Evolutionary conservation across 495 filamentous ascomycete genomes (phyloP).

Genomic region (Daldinia loculata): DNA sequence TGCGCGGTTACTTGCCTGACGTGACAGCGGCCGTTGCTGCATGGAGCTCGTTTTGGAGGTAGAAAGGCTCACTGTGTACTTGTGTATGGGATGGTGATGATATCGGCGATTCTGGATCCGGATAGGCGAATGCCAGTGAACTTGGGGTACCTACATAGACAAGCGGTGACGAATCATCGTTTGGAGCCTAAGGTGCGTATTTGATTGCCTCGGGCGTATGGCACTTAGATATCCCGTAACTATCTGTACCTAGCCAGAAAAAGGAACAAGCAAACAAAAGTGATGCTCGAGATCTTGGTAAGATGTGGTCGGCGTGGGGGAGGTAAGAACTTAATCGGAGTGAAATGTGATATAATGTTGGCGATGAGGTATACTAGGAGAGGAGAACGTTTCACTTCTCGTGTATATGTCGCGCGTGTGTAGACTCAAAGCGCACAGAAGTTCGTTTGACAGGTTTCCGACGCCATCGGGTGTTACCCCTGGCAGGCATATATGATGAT

Average conservation of each 20-base stretch:
- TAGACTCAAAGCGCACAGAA: constrained; percentile 6
- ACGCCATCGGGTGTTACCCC: constrained; percentile 41
- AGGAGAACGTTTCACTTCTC: constrained; percentile 3
- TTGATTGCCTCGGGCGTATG: constrained; percentile 11
- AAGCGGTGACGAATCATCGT: constrained; percentile 16
- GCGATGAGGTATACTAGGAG: background rate
- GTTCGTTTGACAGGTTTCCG: constrained; percentile 36
- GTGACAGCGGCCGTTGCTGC: constrained; percentile 41
- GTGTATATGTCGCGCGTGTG: constrained; percentile 7
- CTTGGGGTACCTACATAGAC: constrained; percentile 20
- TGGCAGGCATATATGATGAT: constrained; percentile 25
- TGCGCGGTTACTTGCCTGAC: constrained; percentile 33
- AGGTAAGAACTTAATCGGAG: constrained; percentile 21
- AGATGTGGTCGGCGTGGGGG: background rate
- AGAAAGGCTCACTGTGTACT: constrained; percentile 5
- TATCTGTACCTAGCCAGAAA: background rate
- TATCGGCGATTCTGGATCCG: constrained; percentile 22
- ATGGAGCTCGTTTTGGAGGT: constrained; percentile 32
- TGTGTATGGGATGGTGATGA: constrained; percentile 13
- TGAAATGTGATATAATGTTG: constrained; percentile 16
- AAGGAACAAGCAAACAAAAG: constrained; percentile 19
- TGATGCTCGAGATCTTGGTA: background rate
- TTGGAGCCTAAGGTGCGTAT: background rate
- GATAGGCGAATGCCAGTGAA: constrained; percentile 25
- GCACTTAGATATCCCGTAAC: constrained; percentile 9